These are phyloP conservation scores for Globisporangium alternatum DNA, from an alignment of 352 stramenopile genomes.

Conservation along the genomic window DNA sequence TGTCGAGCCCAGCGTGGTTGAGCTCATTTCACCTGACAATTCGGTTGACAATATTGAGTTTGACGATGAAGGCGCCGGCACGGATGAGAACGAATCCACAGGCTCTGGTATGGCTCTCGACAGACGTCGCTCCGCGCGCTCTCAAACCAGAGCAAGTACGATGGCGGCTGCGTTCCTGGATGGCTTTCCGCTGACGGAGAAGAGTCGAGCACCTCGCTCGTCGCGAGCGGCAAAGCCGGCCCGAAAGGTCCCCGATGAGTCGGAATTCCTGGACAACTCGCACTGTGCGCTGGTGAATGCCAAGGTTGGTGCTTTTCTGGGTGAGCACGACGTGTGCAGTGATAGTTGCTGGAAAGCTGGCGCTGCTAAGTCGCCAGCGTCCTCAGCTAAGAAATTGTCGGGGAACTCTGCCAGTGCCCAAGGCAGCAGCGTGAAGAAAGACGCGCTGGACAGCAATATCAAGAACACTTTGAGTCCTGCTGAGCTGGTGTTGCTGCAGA, in stretches of 20 bases:
- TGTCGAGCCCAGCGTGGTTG: background rate
- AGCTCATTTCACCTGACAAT: background rate
- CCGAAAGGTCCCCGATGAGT: conserved; percentile 38
- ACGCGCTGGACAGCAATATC: conserved; percentile 14
- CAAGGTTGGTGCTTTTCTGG: conserved; percentile 42
- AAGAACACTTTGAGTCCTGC: conserved; percentile 22
- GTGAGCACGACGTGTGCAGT: conserved; percentile 30
- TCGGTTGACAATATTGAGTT: conserved; percentile 4
- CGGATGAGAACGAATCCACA: conserved; percentile 11
- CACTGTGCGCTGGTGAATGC: conserved; percentile 37
- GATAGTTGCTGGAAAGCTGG: conserved; percentile 38
- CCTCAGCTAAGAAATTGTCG: background rate
- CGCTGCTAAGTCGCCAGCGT: background rate
- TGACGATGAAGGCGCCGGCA: conserved; percentile 2
- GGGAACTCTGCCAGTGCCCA: background rate
- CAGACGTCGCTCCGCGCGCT: conserved; percentile 53
- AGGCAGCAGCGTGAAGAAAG: background rate
- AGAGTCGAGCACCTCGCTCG: conserved; percentile 22
- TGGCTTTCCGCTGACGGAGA: conserved; percentile 24
- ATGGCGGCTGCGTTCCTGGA: conserved; percentile 53
- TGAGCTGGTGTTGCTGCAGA: conserved; percentile 56
- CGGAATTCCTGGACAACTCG: conserved; percentile 67
- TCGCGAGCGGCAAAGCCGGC: conserved; percentile 25
- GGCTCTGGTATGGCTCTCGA: conserved; percentile 23
- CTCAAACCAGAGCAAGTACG: conserved; percentile 53